Base-by-base conservation (phyloP, 345 rosid genomes). In the Carallia pectinifolia region DNA sequence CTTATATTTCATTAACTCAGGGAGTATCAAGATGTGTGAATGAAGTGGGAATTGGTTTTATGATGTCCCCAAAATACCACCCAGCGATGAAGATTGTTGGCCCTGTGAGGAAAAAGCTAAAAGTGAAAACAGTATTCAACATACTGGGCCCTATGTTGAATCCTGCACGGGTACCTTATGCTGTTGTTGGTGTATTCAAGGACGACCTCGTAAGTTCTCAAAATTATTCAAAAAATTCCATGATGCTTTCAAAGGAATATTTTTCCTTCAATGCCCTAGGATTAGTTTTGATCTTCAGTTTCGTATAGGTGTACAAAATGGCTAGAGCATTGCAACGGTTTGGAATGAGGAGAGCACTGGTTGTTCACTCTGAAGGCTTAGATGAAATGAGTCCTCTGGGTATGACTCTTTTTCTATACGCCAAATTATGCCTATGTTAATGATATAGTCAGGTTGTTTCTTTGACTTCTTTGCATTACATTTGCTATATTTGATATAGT, bases 321-420 rank as follows among this genome's bases (percentile, higher is more conserved):
- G 98, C 99, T 58, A 84, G 84, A 66, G 97, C 96, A 31, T 77
- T 96, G 76, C 97, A 92, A 80, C 67, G 84, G 40, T 89, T 92
- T 86, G 99, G 99, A 70, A 80, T 87, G 97, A 88, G 85, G 82
- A 85, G 97, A 87, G 95, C 97, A 6, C 77, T 96, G 38, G 97
- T 96, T 73, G 98, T 90, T 69, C 99, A 92, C 79, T 96, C 97
- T 17, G 91, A 83, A 75, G 99, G 99, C 67, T 78, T 96, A 62
- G 99, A 92, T 73, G 99, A 96, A 84, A 96, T 96, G 80, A 96
- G 97, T 79, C 96, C 99, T 33, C 86, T 90, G 0, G 96, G 99
- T 89, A 80, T 74, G 82, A 64, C 70, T 73, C 31, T 39, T n/a
- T 18, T 65, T 62, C 7, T 56, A 58, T 18, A 23, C 34, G 23